phyloP scores from a whole-genome alignment of 2,329 filamentous ascomycete species.

The Bimuria novae-zelandiae region DNA sequence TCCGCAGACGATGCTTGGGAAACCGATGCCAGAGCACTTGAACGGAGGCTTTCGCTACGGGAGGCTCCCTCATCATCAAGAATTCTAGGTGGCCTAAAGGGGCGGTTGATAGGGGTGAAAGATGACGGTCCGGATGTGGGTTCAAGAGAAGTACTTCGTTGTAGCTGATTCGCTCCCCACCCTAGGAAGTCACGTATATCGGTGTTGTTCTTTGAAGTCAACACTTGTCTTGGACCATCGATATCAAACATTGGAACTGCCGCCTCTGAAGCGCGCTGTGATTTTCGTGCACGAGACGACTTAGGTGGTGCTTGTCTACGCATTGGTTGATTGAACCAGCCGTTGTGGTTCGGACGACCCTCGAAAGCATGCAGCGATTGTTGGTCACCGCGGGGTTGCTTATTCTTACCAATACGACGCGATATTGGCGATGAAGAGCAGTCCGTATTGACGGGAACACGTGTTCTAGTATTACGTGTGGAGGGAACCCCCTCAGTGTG shows the following conservation, averaged over 20 bases:
- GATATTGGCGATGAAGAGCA: not conserved
- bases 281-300: slow-evolving; percentile 8
- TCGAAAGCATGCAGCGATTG: slow-evolving; percentile 33
- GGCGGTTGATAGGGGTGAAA: slow-evolving; percentile 17
- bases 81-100: not conserved
- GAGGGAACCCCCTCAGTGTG: not conserved
- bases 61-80: not conserved
- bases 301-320: slow-evolving; percentile 3
- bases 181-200: slow-evolving; percentile 36
- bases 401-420: slow-evolving; percentile 7
- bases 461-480: not conserved
- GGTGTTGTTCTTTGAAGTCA: slow-evolving; percentile 19
- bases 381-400: slow-evolving; percentile 23
- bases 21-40: not conserved
- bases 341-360: slow-evolving; percentile 15
- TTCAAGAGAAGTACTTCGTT: not conserved
- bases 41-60: not conserved
- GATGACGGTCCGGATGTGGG: not conserved
- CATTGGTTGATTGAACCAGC: slow-evolving; percentile 29
- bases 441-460: not conserved
- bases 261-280: slow-evolving; percentile 3
- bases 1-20: slow-evolving; percentile 7
- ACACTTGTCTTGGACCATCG: not conserved
- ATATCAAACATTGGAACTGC: not conserved
- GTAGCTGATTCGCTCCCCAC: not conserved